These are phyloP conservation scores for Pelagomonas calceolata DNA, from an alignment of 108 stramenopile species.

Conservation along the genomic window DNA sequence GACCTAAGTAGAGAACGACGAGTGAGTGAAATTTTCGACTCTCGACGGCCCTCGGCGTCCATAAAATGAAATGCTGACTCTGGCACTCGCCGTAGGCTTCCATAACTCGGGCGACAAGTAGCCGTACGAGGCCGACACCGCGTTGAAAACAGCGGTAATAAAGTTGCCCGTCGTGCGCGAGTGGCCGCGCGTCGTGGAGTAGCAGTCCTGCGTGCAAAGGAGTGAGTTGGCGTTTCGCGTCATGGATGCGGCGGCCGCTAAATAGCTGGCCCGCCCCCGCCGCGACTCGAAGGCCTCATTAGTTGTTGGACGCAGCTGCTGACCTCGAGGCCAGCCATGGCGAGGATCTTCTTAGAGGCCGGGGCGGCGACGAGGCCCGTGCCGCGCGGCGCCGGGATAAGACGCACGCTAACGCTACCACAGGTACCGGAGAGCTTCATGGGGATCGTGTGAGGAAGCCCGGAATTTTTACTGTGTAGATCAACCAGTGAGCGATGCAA, in stretches of 20 bases:
- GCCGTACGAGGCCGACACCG: conserved; percentile 91
- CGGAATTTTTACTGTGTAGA: conserved; percentile 69
- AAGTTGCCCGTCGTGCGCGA: conserved; percentile 99
- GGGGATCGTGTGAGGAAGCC: conserved; percentile 97
- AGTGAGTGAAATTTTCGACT: not conserved
- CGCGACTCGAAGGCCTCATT: no score
- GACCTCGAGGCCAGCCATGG: conserved; percentile 94
- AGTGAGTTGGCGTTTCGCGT: no score
- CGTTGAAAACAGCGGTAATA: conserved; percentile 98
- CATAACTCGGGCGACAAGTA: conserved; percentile 98
- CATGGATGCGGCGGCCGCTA: no score
- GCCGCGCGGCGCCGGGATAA: conserved; percentile 99
- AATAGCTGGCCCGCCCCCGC: no score
- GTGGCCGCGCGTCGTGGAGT: conserved; percentile 84
- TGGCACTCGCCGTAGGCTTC: conserved; percentile 92
- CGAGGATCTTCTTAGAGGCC: conserved; percentile 94
- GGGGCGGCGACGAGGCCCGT: conserved; percentile 97
- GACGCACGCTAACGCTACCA: conserved; percentile 94
- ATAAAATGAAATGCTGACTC: no score
- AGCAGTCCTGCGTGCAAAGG: conserved; percentile 91
- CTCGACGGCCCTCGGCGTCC: not conserved
- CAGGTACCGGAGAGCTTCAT: conserved; percentile 99
- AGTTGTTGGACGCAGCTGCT: no score
- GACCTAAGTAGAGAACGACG: no score
- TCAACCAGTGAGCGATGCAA: no score